Percentiles rank a stretch among this genome's conserved stretches.
Evolutionary conservation across 169 alveolate species (phyloP).

Genomic region (Plasmodium vivax): DNA sequence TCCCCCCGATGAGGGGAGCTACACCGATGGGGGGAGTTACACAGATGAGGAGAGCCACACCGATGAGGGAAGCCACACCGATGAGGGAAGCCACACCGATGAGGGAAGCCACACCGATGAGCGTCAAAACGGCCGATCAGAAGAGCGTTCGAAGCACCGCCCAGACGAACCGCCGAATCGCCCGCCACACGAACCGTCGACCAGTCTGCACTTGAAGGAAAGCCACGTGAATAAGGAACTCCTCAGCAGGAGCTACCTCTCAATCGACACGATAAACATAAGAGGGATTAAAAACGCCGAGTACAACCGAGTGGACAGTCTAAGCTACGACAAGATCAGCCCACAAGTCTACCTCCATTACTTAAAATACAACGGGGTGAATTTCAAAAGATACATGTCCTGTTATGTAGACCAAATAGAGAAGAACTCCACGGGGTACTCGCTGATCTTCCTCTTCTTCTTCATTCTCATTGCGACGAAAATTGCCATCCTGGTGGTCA

Average conservation of each 20-base stretch:
- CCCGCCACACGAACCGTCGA: not conserved
- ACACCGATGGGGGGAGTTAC: not conserved
- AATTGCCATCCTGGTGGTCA: conserved; percentile 36
- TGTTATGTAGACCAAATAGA: conserved; percentile 57
- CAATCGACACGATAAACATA: conserved; percentile 14
- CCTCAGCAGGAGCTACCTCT: not conserved
- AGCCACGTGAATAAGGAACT: not conserved
- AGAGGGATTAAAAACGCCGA: not conserved
- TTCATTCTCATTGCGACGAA: conserved; percentile 35
- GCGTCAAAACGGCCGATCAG: not conserved
- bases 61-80: no score
- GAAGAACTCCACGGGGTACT: not conserved
- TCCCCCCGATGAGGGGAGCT: not conserved
- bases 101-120: not conserved
- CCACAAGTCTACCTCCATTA: not conserved
- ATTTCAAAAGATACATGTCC: conserved; percentile 18
- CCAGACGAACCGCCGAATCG: not conserved
- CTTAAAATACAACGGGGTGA: conserved; percentile 39
- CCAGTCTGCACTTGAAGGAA: not conserved
- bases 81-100: not conserved
- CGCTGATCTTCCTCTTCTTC: conserved; percentile 33
- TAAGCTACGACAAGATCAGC: conserved; percentile 14
- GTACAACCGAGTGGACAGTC: not conserved
- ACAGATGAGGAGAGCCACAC: not conserved
- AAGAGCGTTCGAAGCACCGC: not conserved